Evolutionary conservation across 2,329 filamentous ascomycete genomes (phyloP).

Genomic region (Alternaria sp.): DNA sequence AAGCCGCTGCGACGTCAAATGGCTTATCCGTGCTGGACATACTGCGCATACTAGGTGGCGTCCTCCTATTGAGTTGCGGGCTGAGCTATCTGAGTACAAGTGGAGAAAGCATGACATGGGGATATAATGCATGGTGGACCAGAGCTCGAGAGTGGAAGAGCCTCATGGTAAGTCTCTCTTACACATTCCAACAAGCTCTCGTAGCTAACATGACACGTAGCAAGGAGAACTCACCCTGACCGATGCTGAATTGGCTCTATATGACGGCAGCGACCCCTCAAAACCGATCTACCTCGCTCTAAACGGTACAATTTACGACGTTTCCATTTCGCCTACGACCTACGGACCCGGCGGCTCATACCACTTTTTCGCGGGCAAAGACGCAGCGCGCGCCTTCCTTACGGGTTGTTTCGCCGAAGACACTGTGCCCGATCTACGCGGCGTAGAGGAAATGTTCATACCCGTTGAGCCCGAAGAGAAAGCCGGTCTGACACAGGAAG

Average conservation of each 20-base stretch:
- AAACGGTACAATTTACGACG: constrained; percentile 86
- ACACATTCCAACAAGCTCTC: neutral
- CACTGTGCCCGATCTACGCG: constrained; percentile 80
- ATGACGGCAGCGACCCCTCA: constrained; percentile 76
- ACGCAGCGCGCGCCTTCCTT: constrained; percentile 87
- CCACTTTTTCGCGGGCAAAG: constrained; percentile 82
- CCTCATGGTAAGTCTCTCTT: constrained; percentile 31
- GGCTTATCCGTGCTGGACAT: constrained; percentile 62
- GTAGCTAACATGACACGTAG: constrained; percentile 33
- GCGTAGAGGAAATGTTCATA: constrained; percentile 84
- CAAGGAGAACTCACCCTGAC: constrained; percentile 72
- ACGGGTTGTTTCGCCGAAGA: constrained; percentile 93
- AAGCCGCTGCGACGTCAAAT: constrained; percentile 28
- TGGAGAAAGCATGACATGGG: constrained; percentile 60
- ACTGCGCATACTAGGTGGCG: constrained; percentile 71
- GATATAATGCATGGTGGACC: constrained; percentile 49
- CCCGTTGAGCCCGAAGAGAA: constrained; percentile 65
- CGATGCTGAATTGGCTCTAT: constrained; percentile 72
- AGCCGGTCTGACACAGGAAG: constrained; percentile 25
- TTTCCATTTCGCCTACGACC: constrained; percentile 63
- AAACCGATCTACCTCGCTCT: constrained; percentile 90
- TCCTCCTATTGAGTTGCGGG: constrained; percentile 69
- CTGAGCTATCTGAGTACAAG: constrained; percentile 79
- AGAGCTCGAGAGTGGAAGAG: constrained; percentile 43
- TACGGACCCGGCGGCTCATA: constrained; percentile 81